Evolutionary conservation across 257 asterid genomes (phyloP).

Genomic region (Przewalskia tangutica): DNA sequence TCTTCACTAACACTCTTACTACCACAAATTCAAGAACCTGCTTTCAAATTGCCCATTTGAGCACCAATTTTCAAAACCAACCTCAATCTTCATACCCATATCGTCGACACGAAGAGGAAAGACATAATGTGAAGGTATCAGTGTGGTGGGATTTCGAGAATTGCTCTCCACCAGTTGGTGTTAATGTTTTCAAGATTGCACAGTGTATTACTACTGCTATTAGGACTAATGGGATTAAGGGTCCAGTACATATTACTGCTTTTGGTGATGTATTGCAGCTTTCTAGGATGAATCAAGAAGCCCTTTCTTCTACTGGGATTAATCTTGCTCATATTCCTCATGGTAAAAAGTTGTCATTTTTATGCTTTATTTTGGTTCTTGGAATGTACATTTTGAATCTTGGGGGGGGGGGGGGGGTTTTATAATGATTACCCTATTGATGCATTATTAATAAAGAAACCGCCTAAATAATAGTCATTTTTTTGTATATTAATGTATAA

Average conservation of each 20-base stretch:
- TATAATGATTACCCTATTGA: neutral
- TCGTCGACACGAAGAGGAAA: conserved; percentile 65
- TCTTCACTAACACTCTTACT: conserved; percentile 7
- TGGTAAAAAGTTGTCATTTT: conserved; percentile 28
- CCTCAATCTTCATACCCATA: conserved; percentile 14
- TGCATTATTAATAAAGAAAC: neutral
- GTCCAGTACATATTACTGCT: conserved; percentile 84
- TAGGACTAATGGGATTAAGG: conserved; percentile 75
- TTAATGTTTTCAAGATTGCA: conserved; percentile 52
- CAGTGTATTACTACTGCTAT: conserved; percentile 60
- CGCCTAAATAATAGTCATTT: no score
- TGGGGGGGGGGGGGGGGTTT: neutral
- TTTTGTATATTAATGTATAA: no score
- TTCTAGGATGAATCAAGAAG: conserved; percentile 71
- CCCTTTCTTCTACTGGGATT: conserved; percentile 78
- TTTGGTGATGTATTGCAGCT: conserved; percentile 82
- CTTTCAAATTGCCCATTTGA: conserved; percentile 22
- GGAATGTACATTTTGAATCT: neutral
- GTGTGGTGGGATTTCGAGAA: conserved; percentile 99
- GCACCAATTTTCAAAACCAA: conserved; percentile 11
- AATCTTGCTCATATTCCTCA: conserved; percentile 69
- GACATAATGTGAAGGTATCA: conserved; percentile 68
- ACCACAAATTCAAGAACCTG: conserved; percentile 3
- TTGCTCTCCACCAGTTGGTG: conserved; percentile 46
- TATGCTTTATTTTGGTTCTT: neutral